Conservation (phyloP, 768 basidiomycete genomes). For the Termitomyces titanicus region DNA sequence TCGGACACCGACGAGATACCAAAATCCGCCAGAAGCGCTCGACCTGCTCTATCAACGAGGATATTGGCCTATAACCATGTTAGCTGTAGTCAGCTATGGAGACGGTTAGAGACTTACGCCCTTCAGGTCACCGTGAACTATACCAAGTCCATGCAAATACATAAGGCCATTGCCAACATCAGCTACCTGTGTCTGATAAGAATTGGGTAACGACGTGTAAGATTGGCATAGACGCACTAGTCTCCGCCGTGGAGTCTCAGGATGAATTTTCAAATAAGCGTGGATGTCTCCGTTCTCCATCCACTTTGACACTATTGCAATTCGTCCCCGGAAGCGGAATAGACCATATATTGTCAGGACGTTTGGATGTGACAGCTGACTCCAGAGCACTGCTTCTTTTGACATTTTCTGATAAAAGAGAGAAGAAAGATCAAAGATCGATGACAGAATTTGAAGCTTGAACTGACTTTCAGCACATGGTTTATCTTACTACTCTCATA, state of each 20-base stretch:
- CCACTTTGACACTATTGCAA: not conserved
- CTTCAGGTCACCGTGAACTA: conserved; percentile 44
- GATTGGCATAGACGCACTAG: not conserved
- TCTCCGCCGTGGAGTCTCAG: not conserved
- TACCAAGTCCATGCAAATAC: conserved; percentile 27
- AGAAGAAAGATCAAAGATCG: too few species aligned
- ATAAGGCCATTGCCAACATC: conserved; percentile 27
- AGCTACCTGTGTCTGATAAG: conserved; percentile 18
- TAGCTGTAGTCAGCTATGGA: too few species aligned
- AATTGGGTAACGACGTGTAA: not conserved
- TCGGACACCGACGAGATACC: conserved; percentile 17
- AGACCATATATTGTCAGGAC: not conserved
- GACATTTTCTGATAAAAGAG: not conserved
- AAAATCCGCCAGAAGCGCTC: conserved; percentile 21
- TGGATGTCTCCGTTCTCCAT: not conserved
- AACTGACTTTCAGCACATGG: not conserved
- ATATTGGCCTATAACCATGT: conserved; percentile 17
- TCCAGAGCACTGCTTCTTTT: not conserved
- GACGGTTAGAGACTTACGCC: conserved; percentile 34
- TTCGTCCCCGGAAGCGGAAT: not conserved
- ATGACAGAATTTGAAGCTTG: not conserved
- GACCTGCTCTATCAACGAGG: conserved; percentile 13
- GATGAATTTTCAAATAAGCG: not conserved
- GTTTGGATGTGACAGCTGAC: not conserved
- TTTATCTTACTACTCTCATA: not conserved